A percentile compares a stretch with the other conserved stretches of the same genome.
Conservation (phyloP, 2,329 filamentous ascomycete species). For the Phaeosphaeria sp. region DNA sequence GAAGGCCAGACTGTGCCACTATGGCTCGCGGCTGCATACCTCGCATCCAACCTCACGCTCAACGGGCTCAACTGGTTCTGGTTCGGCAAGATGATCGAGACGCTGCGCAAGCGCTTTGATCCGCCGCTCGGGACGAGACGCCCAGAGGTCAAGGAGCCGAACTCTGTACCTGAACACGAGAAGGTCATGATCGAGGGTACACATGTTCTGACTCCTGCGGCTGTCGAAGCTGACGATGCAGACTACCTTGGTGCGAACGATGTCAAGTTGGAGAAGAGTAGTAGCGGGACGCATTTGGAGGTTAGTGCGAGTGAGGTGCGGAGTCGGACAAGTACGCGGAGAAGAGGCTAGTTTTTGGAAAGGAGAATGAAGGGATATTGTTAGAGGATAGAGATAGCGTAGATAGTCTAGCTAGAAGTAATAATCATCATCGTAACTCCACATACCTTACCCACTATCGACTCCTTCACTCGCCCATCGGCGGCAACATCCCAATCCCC, state of each 20-base stretch:
- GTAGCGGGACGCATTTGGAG: constrained; percentile 32
- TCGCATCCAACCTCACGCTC: constrained; percentile 73
- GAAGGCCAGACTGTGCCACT: constrained; percentile 60
- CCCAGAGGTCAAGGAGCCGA: constrained; percentile 22
- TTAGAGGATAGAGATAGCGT: neutral
- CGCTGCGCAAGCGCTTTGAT: constrained; percentile 77
- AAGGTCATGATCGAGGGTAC: constrained; percentile 44
- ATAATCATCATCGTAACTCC: neutral
- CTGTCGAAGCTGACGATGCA: constrained; percentile 20
- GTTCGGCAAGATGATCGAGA: constrained; percentile 87
- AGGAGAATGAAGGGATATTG: neutral
- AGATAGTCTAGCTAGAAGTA: neutral
- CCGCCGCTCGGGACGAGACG: constrained; percentile 58
- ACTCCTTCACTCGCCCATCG: constrained; percentile 7
- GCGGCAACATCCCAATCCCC: constrained; percentile 54
- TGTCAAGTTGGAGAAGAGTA: constrained; percentile 30
- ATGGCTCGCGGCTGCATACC: constrained; percentile 74
- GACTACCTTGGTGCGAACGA: constrained; percentile 24
- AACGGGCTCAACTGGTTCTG: constrained; percentile 83
- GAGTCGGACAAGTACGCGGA: constrained; percentile 25
- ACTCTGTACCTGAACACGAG: constrained; percentile 30
- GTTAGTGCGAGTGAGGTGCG: constrained; percentile 36
- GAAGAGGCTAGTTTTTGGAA: constrained; percentile 11
- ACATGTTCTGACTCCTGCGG: constrained; percentile 37
- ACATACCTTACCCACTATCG: neutral